Evolutionary conservation across 169 alveolate genomes (phyloP), one percentile per base, ranked within the genome.

Genomic region (Babesia ovata): DNA sequence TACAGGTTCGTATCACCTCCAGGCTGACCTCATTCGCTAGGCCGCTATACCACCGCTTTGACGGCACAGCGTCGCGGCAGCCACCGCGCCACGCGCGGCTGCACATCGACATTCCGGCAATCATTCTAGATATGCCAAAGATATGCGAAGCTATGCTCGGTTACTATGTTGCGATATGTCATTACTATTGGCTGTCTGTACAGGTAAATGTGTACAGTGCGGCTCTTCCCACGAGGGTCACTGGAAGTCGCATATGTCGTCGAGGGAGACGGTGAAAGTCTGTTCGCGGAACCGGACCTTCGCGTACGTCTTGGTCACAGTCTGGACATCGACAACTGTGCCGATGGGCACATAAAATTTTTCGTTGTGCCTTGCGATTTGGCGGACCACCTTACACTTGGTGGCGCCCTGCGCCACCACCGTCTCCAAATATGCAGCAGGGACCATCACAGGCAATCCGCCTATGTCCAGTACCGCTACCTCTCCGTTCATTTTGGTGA

Each of bases 351-450:
- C 50, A 26, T 70, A 70, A 22, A 56, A 49, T 56, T 79, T 79
- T 44, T 63, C 69, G 21, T 24, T 24, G 16, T 63, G 74, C 60
- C 33, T 70, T 0, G 71, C 67, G 36, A 71, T 71, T 52, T 44
- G 63, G 11, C 82, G 65, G 19, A 79, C 87, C 14, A 79, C 84
- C 29, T 79, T 79, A 39, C 70, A 54, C 48, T 60, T 60, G 49
- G 50, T 39, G 22, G 63, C 84, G 33, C 49, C 69, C 48, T 17
- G 52, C 26, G 76, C 26, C 17, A 79, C 84, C 39, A 79, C 84
- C 12, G 79, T 79, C 57, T 79, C 84, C 72, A 79, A 21, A 26
- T 26, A 44, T 49, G 28, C 59, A 8, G 21, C 39, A 12, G 57
- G 39, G 19, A 77, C 53, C 8, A 9, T 24, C 33, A 60, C 57